Base-by-base conservation (phyloP, 1,139 yeast genomes). In the Candida buenavistaensis region DNA sequence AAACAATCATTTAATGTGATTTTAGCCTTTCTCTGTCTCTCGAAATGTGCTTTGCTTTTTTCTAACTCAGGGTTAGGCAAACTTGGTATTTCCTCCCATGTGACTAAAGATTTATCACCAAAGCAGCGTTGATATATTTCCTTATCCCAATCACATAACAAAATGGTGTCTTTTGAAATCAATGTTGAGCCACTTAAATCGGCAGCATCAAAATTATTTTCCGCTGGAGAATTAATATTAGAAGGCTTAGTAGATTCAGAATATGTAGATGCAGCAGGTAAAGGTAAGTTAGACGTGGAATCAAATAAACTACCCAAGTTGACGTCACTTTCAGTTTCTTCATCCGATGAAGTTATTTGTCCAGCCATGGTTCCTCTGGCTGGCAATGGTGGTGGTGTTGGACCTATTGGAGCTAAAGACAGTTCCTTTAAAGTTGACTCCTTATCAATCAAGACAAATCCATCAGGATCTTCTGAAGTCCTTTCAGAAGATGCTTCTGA, bases 1-100 rank as follows among this genome's bases (percentile, higher is more conserved):
- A 92, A 60, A 52, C 97, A 92, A 47, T 86, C 94, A 44, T 78
- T 75, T 23, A 92, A 66, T 0, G 84, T 73, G 11, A 87, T 73
- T 10, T 68, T 68, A n/a, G 76, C 64, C 35, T 69, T 71, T 38
- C 69, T 65, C 33, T 59, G 62, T 32, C 59, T 60, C 16, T 61
- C 65, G 35, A 70, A 55, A 37, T 52, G 51, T 30, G 58, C 63
- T 51, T 63, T 75, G 37, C 62, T 67, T 27, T 59, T 69, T 38
- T 75, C 78, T 35, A 79, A 64, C 42, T 75, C 81, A 2, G 67
- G 70, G 47, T 80, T 80, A 1, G 72, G 68, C 9, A 80, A 59
- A 3, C 55, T 51, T 2, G 68, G 72, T 0, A 81, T 77, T 11
- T 68, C 52, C 7, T 65, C 60, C 87, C 87, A 82, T 2, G 77